Conservation (phyloP, 169 alveolate genomes). For the Eimeria acervulina region DNA sequence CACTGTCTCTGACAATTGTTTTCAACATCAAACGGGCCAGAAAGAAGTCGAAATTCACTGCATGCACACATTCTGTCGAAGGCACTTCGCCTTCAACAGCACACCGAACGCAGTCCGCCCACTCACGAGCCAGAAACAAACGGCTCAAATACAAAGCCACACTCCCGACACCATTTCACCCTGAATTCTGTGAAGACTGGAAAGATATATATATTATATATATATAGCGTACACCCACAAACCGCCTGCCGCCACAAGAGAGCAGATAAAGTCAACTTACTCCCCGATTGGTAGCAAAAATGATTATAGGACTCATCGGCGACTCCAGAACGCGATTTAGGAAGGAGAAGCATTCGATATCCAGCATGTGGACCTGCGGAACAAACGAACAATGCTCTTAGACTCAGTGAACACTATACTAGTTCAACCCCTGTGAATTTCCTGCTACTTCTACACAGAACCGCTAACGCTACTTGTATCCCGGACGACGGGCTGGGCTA, state of each 20-base stretch:
- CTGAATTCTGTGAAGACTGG: too few species aligned
- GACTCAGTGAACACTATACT: too few species aligned
- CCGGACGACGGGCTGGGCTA: background rate
- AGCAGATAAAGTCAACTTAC: conserved; percentile 79
- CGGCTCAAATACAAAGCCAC: too few species aligned
- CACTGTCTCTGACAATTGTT: background rate
- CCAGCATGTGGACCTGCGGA: conserved; percentile 97
- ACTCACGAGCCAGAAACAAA: background rate
- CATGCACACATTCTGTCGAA: background rate
- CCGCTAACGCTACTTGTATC: background rate
- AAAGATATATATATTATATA: background rate
- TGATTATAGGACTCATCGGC: conserved; percentile 98
- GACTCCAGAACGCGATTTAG: conserved; percentile 99
- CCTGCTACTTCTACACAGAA: background rate
- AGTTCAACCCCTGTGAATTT: background rate
- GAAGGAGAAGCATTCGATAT: conserved; percentile 99
- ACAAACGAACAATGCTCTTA: background rate
- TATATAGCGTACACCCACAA: background rate
- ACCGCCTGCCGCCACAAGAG: background rate
- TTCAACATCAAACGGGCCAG: background rate
- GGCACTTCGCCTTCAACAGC: background rate
- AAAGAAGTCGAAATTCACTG: background rate
- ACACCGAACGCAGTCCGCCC: background rate
- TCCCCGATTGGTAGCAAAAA: conserved; percentile 99
- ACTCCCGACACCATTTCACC: too few species aligned